Conservation (phyloP, 2,329 filamentous ascomycete species). For the Penicillium vulpinum region DNA sequence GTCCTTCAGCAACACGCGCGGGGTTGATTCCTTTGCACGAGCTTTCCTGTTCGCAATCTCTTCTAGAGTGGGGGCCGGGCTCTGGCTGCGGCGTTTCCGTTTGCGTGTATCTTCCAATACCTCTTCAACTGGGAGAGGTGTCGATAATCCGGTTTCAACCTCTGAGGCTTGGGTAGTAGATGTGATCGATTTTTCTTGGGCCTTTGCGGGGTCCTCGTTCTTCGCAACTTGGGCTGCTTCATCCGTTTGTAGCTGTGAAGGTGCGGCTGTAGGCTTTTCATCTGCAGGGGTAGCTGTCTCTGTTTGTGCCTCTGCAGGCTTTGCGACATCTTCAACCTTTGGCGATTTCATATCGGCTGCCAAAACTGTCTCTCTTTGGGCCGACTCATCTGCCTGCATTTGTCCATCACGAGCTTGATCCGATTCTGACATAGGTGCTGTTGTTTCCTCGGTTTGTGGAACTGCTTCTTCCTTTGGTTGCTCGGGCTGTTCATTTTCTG, state of each 20-base stretch:
- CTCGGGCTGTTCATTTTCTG: conserved; percentile 9
- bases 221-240: background rate
- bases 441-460: background rate
- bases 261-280: background rate
- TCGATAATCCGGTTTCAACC: conserved; percentile 28
- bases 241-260: background rate
- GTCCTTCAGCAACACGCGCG: conserved; percentile 33
- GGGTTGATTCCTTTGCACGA: conserved; percentile 48
- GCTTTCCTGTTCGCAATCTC: conserved; percentile 58
- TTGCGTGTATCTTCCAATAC: conserved; percentile 59
- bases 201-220: conserved; percentile 20
- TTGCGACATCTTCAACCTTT: conserved; percentile 19
- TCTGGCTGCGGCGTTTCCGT: conserved; percentile 66
- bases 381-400: conserved; percentile 9
- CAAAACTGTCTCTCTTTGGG: background rate
- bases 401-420: conserved; percentile 11
- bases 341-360: background rate
- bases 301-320: conserved; percentile 9
- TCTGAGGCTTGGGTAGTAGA: conserved; percentile 27
- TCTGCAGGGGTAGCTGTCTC: background rate
- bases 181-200: conserved; percentile 18
- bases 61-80: conserved; percentile 57
- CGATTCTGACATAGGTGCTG: background rate
- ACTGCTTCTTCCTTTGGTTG: conserved; percentile 6
- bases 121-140: conserved; percentile 36